Percentiles rank a stretch among this genome's conserved stretches.
These are phyloP conservation scores for Talaromyces sp. DNA, from an alignment of 2,329 filamentous ascomycete species.

Conservation along the genomic window DNA sequence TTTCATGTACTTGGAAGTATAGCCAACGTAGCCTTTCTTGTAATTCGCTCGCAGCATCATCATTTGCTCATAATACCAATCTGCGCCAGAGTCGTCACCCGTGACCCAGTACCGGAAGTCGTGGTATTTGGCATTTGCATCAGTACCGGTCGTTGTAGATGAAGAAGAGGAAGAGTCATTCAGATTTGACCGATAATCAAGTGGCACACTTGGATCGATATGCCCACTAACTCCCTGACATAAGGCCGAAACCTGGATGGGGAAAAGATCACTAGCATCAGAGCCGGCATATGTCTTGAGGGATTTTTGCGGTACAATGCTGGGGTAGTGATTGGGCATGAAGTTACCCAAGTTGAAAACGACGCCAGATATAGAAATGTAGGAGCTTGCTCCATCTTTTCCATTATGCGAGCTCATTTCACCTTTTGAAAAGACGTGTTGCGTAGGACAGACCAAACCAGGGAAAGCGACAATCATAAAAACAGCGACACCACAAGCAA, in stretches of 20 bases:
- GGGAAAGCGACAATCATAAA: conserved; percentile 95
- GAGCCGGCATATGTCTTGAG: conserved; percentile 81
- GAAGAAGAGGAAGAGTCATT: conserved; percentile 72
- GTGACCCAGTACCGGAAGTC: conserved; percentile 81
- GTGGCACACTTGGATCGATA: conserved; percentile 71
- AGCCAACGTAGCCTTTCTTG: conserved; percentile 86
- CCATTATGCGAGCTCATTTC: conserved; percentile 78
- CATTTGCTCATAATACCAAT: conserved; percentile 94
- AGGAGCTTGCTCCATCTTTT: conserved; percentile 65
- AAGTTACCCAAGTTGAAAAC: conserved; percentile 82
- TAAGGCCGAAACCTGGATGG: conserved; percentile 88
- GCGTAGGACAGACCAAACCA: conserved; percentile 82
- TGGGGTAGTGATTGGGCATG: conserved; percentile 76
- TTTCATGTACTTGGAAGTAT: conserved; percentile 74
- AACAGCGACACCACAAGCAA: conserved; percentile 72
- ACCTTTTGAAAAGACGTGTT: conserved; percentile 78
- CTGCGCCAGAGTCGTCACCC: conserved; percentile 72
- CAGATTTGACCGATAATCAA: conserved; percentile 73
- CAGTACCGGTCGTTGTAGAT: conserved; percentile 63
- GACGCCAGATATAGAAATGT: conserved; percentile 80
- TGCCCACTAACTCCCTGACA: conserved; percentile 74
- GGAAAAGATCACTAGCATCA: conserved; percentile 88
- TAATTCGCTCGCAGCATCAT: conserved; percentile 74
- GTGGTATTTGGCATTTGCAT: conserved; percentile 79
- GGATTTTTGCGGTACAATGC: conserved; percentile 60